These are phyloP conservation scores for Xylaria sp. DNA, from an alignment of 2,329 filamentous ascomycete genomes.

Conservation along the genomic window DNA sequence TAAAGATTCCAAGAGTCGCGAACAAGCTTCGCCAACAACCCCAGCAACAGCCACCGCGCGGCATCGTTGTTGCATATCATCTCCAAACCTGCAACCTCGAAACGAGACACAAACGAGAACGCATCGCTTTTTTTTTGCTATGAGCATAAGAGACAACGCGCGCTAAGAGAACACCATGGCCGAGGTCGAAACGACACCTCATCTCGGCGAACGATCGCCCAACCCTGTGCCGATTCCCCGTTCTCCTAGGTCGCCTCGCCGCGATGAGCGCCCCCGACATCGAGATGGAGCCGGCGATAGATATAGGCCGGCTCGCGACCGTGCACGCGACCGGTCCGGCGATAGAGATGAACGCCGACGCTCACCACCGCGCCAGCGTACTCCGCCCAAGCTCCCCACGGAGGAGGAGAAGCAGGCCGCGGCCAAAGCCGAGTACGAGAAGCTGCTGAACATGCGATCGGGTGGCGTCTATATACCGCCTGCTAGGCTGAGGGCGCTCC, in stretches of 20 bases:
- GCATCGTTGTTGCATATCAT: neutral
- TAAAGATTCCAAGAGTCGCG: slow-evolving; percentile 6
- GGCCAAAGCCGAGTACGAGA: slow-evolving; percentile 92
- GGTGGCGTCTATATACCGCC: slow-evolving; percentile 97
- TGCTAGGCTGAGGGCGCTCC: slow-evolving; percentile 84
- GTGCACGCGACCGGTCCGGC: slow-evolving; percentile 26
- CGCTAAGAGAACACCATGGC: slow-evolving; percentile 45
- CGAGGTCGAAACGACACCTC: slow-evolving; percentile 50
- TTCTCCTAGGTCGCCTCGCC: slow-evolving; percentile 44
- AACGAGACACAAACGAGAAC: neutral
- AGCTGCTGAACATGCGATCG: slow-evolving; percentile 88
- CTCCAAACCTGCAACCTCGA: neutral
- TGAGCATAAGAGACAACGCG: neutral
- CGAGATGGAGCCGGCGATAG: slow-evolving; percentile 50
- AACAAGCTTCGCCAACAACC: slow-evolving; percentile 12
- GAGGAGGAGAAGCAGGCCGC: slow-evolving; percentile 87
- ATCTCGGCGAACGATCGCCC: slow-evolving; percentile 38
- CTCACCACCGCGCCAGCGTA: slow-evolving; percentile 34
- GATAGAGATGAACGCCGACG: slow-evolving; percentile 22
- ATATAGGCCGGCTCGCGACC: slow-evolving; percentile 51
- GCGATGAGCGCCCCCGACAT: slow-evolving; percentile 39
- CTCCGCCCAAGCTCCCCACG: slow-evolving; percentile 50
- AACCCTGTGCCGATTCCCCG: slow-evolving; percentile 33
- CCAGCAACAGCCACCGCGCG: neutral
- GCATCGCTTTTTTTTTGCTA: neutral